Base-by-base conservation (phyloP, 176 grass and related monocot species). In the Cenchrus fungigraminus region DNA sequence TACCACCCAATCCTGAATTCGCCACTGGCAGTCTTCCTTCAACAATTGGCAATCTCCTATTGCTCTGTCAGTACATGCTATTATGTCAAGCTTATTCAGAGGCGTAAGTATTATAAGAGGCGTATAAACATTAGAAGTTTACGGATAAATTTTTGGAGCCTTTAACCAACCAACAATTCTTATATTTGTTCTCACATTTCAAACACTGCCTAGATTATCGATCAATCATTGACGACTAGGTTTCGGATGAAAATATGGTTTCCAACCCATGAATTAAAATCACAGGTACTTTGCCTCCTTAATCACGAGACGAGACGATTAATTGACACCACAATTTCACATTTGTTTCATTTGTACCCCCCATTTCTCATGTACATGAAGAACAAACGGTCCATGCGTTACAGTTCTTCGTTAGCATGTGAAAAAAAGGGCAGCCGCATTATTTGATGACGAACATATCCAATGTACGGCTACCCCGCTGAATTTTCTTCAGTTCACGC, bases 31-130 rank as follows among this genome's bases (percentile, higher is more conserved):
- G 6, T 4, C 43, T 44, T 44, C 43, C 44, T 45, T 45, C 44
- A 8, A 34, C 28, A 61, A 70, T 55, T 7, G 31, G 45, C 45
- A 8, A 50, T 73, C 12, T 58, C 53, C 54, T 54, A 4, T 77
- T 82, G 78, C 37, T 77, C 4, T 54, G 29, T 55, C 40, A 8
- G 57, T 89, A 28, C 4, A n/a, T 57, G 31, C 12, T 40, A 77
- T 53, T 77, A 71, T 77, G 34, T 12, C 2, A 34, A 82, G 16
- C 47, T 73, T 65, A 20, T 58, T 58, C 20, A 58, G 17, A 20
- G 4, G 17, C 15, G 6, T 56, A 55, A 58, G 19, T 58, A 58
- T 58, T 58, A n/a, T 17, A 58, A 58, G 20, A 20, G 5, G 20
- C 20, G 6, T n/a, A 58, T 58, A 20, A 9, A 58, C 20, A n/a